A percentile compares a stretch with the other conserved stretches of the same genome.
Evolutionary conservation across 371 early-diverging fungal genomes (phyloP).

Genomic region (Lichtheimia ramosa): DNA sequence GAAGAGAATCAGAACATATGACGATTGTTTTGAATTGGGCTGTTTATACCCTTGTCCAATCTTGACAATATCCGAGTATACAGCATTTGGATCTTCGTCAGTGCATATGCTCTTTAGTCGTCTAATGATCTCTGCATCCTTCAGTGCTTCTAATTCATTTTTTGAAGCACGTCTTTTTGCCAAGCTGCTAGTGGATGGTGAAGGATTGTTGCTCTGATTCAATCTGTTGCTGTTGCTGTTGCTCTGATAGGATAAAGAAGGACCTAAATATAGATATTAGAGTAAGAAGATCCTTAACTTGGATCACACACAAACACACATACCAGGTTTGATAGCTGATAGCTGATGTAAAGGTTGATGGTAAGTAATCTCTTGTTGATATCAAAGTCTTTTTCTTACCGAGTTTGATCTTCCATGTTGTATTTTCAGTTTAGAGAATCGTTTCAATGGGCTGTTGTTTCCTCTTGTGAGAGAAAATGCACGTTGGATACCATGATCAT

Average conservation of each 20-base stretch:
- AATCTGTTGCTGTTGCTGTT: not conserved
- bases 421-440: constrained; percentile 15
- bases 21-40: no score
- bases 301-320: not conserved
- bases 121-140: constrained; percentile 74
- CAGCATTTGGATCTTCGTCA: constrained; percentile 78
- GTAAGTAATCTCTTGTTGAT: not conserved
- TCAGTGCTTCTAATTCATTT: constrained; percentile 32
- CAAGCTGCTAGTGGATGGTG: not conserved
- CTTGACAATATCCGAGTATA: constrained; percentile 81
- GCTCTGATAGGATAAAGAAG: not conserved
- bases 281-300: no score
- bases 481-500: not conserved
- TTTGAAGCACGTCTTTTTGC: constrained; percentile 23
- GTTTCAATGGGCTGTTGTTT: constrained; percentile 13
- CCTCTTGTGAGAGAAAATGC: constrained; percentile 5
- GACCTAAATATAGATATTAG: not conserved
- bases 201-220: not conserved
- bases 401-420: constrained; percentile 7
- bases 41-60: constrained; percentile 97
- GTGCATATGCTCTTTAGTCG: constrained; percentile 84
- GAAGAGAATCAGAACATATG: not conserved
- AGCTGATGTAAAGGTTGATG: not conserved
- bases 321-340: constrained; percentile 3
- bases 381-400: not conserved